Conservation (phyloP, 805 yeast genomes). For the Yarrowia sp. region DNA sequence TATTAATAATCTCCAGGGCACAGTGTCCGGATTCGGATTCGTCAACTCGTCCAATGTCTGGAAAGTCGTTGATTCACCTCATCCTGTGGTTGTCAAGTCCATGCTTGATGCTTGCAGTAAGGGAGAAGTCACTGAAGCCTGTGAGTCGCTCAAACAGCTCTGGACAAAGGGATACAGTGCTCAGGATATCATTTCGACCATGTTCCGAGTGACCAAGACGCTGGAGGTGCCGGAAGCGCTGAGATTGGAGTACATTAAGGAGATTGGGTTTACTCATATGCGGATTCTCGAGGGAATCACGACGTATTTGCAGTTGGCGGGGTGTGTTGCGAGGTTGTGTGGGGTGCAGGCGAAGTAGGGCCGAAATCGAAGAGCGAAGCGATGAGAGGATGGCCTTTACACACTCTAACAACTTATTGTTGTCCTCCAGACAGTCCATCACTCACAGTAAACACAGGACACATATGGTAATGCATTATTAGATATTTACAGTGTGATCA, state of each 20-base stretch:
- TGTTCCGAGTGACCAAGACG: constrained; percentile 82
- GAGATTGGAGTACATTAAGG: constrained; percentile 73
- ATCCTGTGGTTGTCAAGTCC: constrained; percentile 77
- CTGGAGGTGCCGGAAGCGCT: constrained; percentile 61
- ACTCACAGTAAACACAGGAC: too few species aligned
- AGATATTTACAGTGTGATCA: too few species aligned
- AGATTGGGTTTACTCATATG: constrained; percentile 90
- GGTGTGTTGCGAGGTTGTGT: constrained; percentile 62
- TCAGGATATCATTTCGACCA: constrained; percentile 85
- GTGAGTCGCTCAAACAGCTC: constrained; percentile 60
- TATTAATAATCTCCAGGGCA: constrained; percentile 86
- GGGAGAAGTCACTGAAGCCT: constrained; percentile 60
- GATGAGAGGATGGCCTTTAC: too few species aligned
- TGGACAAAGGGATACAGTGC: constrained; percentile 94
- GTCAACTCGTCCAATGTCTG: constrained; percentile 93
- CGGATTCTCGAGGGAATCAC: constrained; percentile 90
- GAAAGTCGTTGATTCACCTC: constrained; percentile 94
- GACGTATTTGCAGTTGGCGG: constrained; percentile 80
- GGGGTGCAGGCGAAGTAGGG: neutral
- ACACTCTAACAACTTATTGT: too few species aligned
- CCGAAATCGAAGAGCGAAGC: neutral
- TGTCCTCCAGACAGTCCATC: too few species aligned
- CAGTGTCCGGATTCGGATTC: constrained; percentile 87
- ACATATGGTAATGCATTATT: too few species aligned
- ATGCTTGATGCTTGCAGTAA: constrained; percentile 50